Evolutionary conservation across 169 alveolate species (phyloP).

Genomic region (Eimeria nieschulzi): DNA sequence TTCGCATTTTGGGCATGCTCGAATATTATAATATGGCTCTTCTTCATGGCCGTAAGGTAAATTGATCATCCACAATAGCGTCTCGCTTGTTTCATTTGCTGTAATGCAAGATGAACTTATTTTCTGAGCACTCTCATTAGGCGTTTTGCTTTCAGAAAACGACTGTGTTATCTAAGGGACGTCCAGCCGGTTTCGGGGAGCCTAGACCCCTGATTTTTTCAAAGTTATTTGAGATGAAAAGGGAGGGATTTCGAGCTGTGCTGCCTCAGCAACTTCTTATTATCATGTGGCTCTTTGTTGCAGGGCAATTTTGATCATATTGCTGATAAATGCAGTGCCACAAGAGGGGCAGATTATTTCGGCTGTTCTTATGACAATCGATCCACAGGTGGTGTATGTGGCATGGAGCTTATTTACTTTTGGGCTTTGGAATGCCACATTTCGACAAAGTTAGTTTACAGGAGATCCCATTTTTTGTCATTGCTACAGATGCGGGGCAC

Average conservation of each 20-base stretch:
- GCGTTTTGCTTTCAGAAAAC: too few species aligned
- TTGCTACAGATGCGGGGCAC: background rate
- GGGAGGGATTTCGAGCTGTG: too few species aligned
- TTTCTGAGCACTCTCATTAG: too few species aligned
- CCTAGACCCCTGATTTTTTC: too few species aligned
- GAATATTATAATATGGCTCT: background rate
- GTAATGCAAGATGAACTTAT: too few species aligned
- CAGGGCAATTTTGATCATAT: background rate
- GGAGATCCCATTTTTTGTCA: background rate
- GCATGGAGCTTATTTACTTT: background rate
- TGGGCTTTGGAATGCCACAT: background rate
- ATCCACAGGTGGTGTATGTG: background rate
- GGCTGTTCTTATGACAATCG: background rate
- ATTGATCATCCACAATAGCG: too few species aligned
- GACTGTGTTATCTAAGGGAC: too few species aligned
- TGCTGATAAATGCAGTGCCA: background rate
- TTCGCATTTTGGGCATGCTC: background rate
- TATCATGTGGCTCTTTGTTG: background rate
- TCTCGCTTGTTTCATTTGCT: too few species aligned
- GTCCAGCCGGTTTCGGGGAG: too few species aligned
- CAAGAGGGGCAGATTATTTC: background rate
- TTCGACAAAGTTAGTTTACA: background rate
- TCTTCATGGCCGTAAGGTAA: background rate
- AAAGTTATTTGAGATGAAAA: too few species aligned
- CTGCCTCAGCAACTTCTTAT: too few species aligned